Conservation (phyloP, 192 early-diverging fungal species). For the Gaertneriomyces sp. region DNA sequence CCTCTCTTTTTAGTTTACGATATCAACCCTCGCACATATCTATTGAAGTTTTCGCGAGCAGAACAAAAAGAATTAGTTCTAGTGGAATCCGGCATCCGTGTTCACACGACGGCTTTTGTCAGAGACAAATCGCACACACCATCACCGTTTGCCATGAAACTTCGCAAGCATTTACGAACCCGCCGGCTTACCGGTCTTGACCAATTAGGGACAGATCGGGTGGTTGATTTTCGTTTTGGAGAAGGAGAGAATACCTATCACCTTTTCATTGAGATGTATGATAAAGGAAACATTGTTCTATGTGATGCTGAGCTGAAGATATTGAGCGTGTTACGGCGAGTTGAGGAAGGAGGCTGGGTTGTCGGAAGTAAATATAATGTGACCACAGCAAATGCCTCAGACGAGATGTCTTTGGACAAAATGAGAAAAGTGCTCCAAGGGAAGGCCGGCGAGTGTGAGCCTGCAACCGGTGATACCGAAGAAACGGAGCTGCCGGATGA, state of each 20-base stretch:
- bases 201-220: constrained; percentile 87
- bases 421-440: constrained; percentile 58
- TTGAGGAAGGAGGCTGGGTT: constrained; percentile 68
- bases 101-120: constrained; percentile 86
- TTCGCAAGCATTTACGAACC: constrained; percentile 89
- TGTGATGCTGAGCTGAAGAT: constrained; percentile 86
- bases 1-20: constrained; percentile 71
- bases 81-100: constrained; percentile 88
- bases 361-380: constrained; percentile 82
- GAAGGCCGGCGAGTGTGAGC: background rate
- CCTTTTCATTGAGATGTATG: constrained; percentile 53
- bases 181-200: constrained; percentile 70
- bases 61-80: constrained; percentile 84
- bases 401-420: constrained; percentile 50
- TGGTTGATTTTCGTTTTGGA: constrained; percentile 91
- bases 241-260: constrained; percentile 54
- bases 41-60: constrained; percentile 91
- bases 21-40: constrained; percentile 80
- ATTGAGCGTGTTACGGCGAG: constrained; percentile 79
- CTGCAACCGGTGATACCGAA: background rate
- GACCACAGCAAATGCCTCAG: constrained; percentile 51
- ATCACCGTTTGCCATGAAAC: constrained; percentile 82
- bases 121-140: constrained; percentile 85
- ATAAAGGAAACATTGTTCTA: constrained; percentile 89
- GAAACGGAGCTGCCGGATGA: background rate